phyloP scores from a whole-genome alignment of 805 yeast genomes.

The Spencermartinsiella europaea region DNA sequence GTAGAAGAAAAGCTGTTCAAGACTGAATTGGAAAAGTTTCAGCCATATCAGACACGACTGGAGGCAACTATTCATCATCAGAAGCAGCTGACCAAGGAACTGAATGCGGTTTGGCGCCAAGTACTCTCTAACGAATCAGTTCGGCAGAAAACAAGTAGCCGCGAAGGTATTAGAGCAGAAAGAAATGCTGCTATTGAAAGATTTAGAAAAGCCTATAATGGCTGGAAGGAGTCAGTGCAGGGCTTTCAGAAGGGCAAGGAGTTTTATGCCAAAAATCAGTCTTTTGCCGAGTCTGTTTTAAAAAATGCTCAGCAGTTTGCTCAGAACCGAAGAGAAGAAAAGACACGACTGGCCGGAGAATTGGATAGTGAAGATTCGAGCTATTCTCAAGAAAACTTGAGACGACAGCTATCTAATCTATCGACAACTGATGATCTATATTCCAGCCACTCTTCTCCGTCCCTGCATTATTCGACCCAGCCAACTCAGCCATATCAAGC shows the following conservation, averaged over 20 bases:
- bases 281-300: constrained; percentile 12
- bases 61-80: constrained; percentile 68
- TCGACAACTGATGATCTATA: constrained; percentile 4
- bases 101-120: constrained; percentile 43
- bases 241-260: constrained; percentile 59
- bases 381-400: constrained; percentile 13
- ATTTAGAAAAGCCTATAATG: constrained; percentile 45
- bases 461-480: too few species aligned
- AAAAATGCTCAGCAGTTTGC: constrained; percentile 18
- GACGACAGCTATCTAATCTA: constrained; percentile 15
- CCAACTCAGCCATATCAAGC: too few species aligned
- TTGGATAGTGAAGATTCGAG: constrained; percentile 2
- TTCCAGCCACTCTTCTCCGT: too few species aligned
- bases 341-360: constrained; percentile 1
- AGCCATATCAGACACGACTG: constrained; percentile 59
- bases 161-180: constrained; percentile 32
- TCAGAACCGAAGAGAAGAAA: constrained; percentile 20
- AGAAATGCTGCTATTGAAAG: constrained; percentile 37
- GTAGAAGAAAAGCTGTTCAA: constrained; percentile 57
- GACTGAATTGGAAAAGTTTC: constrained; percentile 71
- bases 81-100: constrained; percentile 43
- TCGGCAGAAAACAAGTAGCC: constrained; percentile 38
- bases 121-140: constrained; percentile 42
- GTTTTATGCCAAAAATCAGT: constrained; percentile 51
- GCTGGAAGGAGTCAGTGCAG: constrained; percentile 52